Evolutionary conservation across 805 yeast genomes (phyloP).

Genomic region (Zygosaccharomyces kombuchaensis): DNA sequence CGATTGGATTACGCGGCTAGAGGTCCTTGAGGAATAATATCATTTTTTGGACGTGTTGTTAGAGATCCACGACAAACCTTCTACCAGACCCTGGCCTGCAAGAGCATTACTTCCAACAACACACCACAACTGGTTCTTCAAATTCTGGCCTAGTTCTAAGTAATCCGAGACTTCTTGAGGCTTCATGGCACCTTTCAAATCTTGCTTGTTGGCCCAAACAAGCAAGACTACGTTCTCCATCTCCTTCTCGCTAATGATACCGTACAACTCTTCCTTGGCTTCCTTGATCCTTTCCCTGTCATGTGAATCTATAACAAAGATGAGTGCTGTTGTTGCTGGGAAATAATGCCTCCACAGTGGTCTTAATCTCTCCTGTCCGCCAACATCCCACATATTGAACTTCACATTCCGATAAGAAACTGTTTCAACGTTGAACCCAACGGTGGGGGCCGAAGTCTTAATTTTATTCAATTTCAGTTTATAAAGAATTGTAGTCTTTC

Average conservation of each 20-base stretch:
- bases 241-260: slow-evolving; percentile 79
- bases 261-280: slow-evolving; percentile 69
- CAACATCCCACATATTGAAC: slow-evolving; percentile 91
- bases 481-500: slow-evolving; percentile 83
- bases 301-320: slow-evolving; percentile 83
- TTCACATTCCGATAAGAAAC: slow-evolving; percentile 76
- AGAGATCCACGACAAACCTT: slow-evolving; percentile 83
- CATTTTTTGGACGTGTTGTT: slow-evolving; percentile 44
- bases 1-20: background rate
- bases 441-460: slow-evolving; percentile 82
- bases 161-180: slow-evolving; percentile 77
- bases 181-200: slow-evolving; percentile 62
- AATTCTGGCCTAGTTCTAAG: slow-evolving; percentile 54
- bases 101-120: slow-evolving; percentile 88
- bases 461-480: slow-evolving; percentile 75
- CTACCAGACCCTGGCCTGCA: slow-evolving; percentile 85
- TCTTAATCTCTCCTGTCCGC: slow-evolving; percentile 90
- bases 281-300: slow-evolving; percentile 70
- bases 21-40: background rate
- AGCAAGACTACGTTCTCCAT: slow-evolving; percentile 73
- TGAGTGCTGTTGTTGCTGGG: slow-evolving; percentile 87
- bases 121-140: slow-evolving; percentile 76
- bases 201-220: slow-evolving; percentile 88
- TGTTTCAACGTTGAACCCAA: slow-evolving; percentile 89
- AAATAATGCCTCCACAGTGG: slow-evolving; percentile 95